Conservation (phyloP, 164 flowering plant species). For the Macadamia integrifolia region DNA sequence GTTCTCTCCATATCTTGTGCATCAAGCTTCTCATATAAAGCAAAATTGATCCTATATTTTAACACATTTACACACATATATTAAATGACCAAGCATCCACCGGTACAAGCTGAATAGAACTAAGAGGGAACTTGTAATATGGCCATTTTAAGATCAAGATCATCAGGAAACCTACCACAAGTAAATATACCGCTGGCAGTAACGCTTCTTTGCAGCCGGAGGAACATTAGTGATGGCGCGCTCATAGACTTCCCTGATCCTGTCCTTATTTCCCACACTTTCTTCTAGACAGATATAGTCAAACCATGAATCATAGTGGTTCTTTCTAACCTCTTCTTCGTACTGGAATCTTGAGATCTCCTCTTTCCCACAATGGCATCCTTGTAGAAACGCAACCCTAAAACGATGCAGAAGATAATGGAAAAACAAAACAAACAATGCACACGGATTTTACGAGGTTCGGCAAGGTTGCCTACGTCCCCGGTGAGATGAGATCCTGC, state of each 20-base stretch:
- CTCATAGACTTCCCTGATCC: conserved; percentile 81
- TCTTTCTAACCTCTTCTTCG: conserved; percentile 87
- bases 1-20: conserved; percentile 73
- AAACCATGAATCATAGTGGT: conserved; percentile 89
- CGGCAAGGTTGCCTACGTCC: too few species aligned
- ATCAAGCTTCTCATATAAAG: conserved; percentile 85
- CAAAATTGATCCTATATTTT: conserved; percentile 77
- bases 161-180: conserved; percentile 49
- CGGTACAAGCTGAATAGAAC: neutral
- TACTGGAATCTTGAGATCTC: conserved; percentile 62
- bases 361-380: conserved; percentile 81
- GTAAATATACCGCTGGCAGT: conserved; percentile 92
- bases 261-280: conserved; percentile 56
- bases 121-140: neutral
- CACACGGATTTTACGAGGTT: too few species aligned
- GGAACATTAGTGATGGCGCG: conserved; percentile 92
- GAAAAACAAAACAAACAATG: too few species aligned
- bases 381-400: too few species aligned
- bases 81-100: too few species aligned
- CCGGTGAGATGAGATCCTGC: too few species aligned
- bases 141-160: neutral
- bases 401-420: too few species aligned
- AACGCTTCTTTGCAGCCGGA: conserved; percentile 90
- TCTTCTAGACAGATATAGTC: conserved; percentile 86
- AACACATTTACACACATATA: neutral